Base-by-base conservation (phyloP, 495 filamentous ascomycete species). In the Aspergillus nidulans region DNA sequence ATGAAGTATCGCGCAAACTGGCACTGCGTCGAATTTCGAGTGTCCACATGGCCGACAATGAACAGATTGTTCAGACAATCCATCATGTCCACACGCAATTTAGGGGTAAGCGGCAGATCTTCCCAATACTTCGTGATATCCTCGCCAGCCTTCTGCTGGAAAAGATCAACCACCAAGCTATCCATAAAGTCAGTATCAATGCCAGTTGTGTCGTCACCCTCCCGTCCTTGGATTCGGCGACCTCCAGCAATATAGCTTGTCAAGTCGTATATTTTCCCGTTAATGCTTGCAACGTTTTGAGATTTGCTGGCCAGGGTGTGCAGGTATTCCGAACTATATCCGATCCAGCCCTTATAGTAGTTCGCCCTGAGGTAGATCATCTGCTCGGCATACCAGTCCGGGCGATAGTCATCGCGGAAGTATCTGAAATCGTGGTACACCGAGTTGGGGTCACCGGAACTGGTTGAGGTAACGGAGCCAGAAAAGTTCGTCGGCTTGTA, bases 51-150 rank as follows among this genome's bases (percentile, higher is more conserved):
- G 38, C 92, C 94, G 41, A 96, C 83, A 63, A 94, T 95, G 79
- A 99, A 99, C 25, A 99, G 81, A 54, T 96, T 95, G 71, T 96
- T 86, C 48, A 99, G 79, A 65, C 94, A 99, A 4, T 85, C 70
- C 63, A 88, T 79, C 91, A 95, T 95, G 26, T 82, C 74, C 18
- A 64, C 58, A 53, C 85, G 85, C 58, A 82, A 56, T 1, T 57
- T 71, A 1, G 67, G 21, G 59, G 77, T 70, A 25, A 97, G 71
- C 15, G 62, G 59, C 12, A 96, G 76, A 12, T 80, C 72, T 49
- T 89, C 77, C 88, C 89, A 99, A 64, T 88, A 82, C 65, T 92
- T 84, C 34, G 85, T 91, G 34, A 97, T 76, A 65, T 99, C 94
- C 34, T 79, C 66, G 45, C 95, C 94, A 24, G 91, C 69, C 49